Evolutionary conservation across 371 early-diverging fungal genomes (phyloP).

Genomic region (Mucor velutinosus): DNA sequence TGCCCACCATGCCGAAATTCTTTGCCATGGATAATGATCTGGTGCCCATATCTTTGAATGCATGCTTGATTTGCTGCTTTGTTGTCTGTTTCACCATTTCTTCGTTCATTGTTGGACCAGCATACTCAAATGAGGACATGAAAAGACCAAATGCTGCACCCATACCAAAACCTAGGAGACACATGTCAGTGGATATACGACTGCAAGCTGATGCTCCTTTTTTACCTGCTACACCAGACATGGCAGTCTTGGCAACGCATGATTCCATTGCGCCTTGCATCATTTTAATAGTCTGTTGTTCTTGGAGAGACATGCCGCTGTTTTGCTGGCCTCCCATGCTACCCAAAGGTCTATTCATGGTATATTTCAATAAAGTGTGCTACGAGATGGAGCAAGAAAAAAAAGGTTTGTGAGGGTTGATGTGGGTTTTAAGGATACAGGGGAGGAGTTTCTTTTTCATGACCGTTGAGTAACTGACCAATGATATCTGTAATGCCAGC

Average conservation of each 20-base stretch:
- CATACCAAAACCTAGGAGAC: slow-evolving; percentile 76
- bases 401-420: slow-evolving; percentile 5
- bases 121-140: slow-evolving; percentile 86
- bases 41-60: slow-evolving; percentile 87
- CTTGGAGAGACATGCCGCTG: slow-evolving; percentile 34
- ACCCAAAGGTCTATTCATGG: slow-evolving; percentile 23
- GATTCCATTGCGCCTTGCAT: slow-evolving; percentile 65
- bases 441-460: slow-evolving; percentile 12
- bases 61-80: slow-evolving; percentile 78
- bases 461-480: not conserved
- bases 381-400: not conserved
- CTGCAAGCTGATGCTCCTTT: not conserved
- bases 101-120: slow-evolving; percentile 60
- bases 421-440: slow-evolving; percentile 1
- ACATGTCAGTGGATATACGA: not conserved
- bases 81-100: slow-evolving; percentile 68
- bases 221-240: slow-evolving; percentile 76
- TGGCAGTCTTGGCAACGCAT: slow-evolving; percentile 75
- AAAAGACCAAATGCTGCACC: slow-evolving; percentile 93
- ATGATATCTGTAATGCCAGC: not conserved
- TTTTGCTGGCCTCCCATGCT: slow-evolving; percentile 17
- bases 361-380: slow-evolving; percentile 2
- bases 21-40: slow-evolving; percentile 85
- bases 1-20: slow-evolving; percentile 92
- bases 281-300: slow-evolving; percentile 45